Evolutionary conservation across 2,329 filamentous ascomycete genomes (phyloP).

Genomic region (Hypoxylon sp.): DNA sequence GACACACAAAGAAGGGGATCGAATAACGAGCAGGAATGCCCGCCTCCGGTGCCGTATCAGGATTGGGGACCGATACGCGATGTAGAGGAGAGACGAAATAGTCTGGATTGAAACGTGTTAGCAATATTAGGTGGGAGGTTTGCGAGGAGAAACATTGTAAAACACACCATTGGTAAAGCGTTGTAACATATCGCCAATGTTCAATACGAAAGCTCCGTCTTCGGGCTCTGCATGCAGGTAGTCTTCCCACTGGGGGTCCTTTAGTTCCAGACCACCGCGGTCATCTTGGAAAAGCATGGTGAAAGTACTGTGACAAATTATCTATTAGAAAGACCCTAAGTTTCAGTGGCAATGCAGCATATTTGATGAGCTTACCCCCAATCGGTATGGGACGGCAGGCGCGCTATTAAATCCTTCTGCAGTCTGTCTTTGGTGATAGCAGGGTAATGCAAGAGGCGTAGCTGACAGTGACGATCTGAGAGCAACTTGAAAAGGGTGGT

Average conservation of each 20-base stretch:
- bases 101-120: constrained; percentile 25
- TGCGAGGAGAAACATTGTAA: neutral
- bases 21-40: constrained; percentile 46
- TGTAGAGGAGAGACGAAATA: constrained; percentile 47
- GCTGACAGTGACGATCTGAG: constrained; percentile 37
- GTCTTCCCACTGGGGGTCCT: constrained; percentile 52
- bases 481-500: constrained; percentile 18
- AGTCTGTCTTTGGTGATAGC: constrained; percentile 38
- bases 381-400: constrained; percentile 64
- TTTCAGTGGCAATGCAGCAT: neutral
- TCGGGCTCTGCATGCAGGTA: constrained; percentile 41
- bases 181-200: constrained; percentile 47
- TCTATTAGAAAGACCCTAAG: neutral
- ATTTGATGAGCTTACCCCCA: constrained; percentile 56
- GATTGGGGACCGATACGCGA: constrained; percentile 42
- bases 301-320: constrained; percentile 52
- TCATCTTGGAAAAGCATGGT: constrained; percentile 68
- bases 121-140: neutral
- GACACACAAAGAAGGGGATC: constrained; percentile 45
- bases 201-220: constrained; percentile 44
- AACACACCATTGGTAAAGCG: constrained; percentile 46
- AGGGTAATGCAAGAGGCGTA: constrained; percentile 45
- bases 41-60: constrained; percentile 24
- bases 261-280: constrained; percentile 64
- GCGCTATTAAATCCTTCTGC: constrained; percentile 38